Evolutionary conservation across 805 yeast genomes (phyloP), one percentile per base, ranked within the genome.

Genomic region (Candida piceae): DNA sequence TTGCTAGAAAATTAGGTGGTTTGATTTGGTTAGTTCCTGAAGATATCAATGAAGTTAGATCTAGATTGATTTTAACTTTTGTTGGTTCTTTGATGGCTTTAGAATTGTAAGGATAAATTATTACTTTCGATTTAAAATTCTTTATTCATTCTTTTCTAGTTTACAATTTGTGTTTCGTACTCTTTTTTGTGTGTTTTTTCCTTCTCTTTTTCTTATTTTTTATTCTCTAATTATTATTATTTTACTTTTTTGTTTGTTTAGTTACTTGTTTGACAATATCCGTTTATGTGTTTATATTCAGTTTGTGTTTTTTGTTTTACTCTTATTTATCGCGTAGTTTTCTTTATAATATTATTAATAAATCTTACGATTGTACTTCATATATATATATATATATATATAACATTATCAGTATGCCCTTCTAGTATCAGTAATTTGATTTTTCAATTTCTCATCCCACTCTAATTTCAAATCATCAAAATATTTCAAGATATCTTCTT

Each of bases 11-110:
- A 64, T 69, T 93, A 50, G 98, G 98, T 44, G 98, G 96, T 28
- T 77, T 93, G 59, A 93, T 93, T 55, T 93, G 97, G 97, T 74
- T 93, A 50, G 96, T 93, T n/a, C 98, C 98, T n/a, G 98, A 93
- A 63, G 98, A 93, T 67, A 93, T 93, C 55, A 84, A 81, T 53
- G 97, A 90, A 67, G 97, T 93, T 30, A 84, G 97, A 64, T 75
- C 95, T 31, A 79, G 97, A 62, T 79, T 93, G 67, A 84, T 93
- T 40, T 75, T 88, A 60, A 88, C 97, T 1, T 93, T 93, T 60
- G 86, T 93, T 44, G 98, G 97, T 36, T 86, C 96, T 34, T 76
- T 93, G 63, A 93, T 93, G 98, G 69, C 89, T 8, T 63, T 84
- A 39, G 55, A 51, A 13, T 32, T 32, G 7, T 46, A 40, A 36